phyloP scores from a whole-genome alignment of 306 rosid genomes.

The Cucurbita moschata region DNA sequence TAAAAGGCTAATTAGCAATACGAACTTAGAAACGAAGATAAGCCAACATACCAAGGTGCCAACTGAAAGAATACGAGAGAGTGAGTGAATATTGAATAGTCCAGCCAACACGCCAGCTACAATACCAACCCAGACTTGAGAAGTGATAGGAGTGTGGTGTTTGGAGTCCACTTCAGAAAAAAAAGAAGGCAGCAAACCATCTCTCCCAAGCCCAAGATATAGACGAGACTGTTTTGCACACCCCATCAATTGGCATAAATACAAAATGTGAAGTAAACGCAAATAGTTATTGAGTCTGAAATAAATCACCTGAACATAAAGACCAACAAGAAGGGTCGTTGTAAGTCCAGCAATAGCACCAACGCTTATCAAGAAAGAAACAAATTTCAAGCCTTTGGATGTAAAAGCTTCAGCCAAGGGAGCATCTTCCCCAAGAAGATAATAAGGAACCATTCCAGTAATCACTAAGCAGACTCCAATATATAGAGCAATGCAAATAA shows the following conservation, averaged over 20 bases:
- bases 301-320: slow-evolving; percentile 79
- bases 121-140: slow-evolving; percentile 90
- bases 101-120: slow-evolving; percentile 77
- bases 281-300: slow-evolving; percentile 16
- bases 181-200: slow-evolving; percentile 74
- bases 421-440: slow-evolving; percentile 79
- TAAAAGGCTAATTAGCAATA: slow-evolving; percentile 4
- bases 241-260: slow-evolving; percentile 10
- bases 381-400: slow-evolving; percentile 77
- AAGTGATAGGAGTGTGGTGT: slow-evolving; percentile 71
- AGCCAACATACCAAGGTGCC: slow-evolving; percentile 73
- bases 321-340: slow-evolving; percentile 90
- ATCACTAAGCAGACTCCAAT: slow-evolving; percentile 87
- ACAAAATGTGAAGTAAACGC: slow-evolving; percentile 13
- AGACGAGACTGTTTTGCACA: slow-evolving; percentile 71
- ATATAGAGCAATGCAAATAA: slow-evolving; percentile 60
- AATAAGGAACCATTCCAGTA: slow-evolving; percentile 95
- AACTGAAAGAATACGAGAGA: slow-evolving; percentile 88
- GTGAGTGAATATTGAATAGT: slow-evolving; percentile 57
- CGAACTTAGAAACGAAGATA: neutral
- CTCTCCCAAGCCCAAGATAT: slow-evolving; percentile 97
- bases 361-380: slow-evolving; percentile 65
- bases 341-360: slow-evolving; percentile 98
- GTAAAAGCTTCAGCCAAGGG: slow-evolving; percentile 89
- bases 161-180: slow-evolving; percentile 62